Percentiles rank a stretch among this genome's conserved stretches.
phyloP scores from a whole-genome alignment of 2,329 filamentous ascomycete species.

The Botryotinia convoluta region DNA sequence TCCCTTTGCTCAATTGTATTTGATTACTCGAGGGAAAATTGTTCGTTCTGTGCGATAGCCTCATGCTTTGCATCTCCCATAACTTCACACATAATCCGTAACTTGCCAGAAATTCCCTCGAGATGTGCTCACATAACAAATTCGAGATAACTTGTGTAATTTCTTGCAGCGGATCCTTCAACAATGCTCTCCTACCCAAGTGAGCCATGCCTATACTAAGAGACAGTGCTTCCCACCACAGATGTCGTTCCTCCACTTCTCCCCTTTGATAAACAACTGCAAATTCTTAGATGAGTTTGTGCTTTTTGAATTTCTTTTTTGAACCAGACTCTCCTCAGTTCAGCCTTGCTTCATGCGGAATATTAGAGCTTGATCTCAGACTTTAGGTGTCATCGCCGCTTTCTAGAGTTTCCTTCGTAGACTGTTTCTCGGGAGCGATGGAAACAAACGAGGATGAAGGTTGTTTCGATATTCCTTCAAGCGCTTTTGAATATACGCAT shows the following conservation, averaged over 20 bases:
- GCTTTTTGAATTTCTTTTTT: not conserved
- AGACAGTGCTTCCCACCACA: not conserved
- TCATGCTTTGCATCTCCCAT: not conserved
- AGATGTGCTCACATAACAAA: not conserved
- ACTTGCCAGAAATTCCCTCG: not conserved
- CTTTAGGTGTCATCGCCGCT: not conserved
- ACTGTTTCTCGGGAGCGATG: not conserved
- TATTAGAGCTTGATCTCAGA: not conserved
- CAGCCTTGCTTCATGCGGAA: not conserved
- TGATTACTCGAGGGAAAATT: not conserved
- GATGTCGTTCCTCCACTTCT: too few relatives aligned
- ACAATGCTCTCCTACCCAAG: not conserved
- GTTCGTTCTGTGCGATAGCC: not conserved
- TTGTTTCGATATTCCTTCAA: not conserved
- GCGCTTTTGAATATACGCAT: not conserved
- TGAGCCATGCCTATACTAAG: not conserved
- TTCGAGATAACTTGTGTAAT: not conserved
- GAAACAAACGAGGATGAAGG: conserved; percentile 8
- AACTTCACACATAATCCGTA: not conserved
- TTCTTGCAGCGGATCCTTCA: not conserved
- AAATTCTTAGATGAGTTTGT: not conserved
- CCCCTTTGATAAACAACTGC: not conserved
- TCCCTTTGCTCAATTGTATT: not conserved
- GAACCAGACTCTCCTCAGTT: too few relatives aligned
- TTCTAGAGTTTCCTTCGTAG: not conserved